Evolutionary conservation across 139 green algal genomes (phyloP), one percentile per base, ranked within the genome.

Genomic region (Volvox reticuliferus): DNA sequence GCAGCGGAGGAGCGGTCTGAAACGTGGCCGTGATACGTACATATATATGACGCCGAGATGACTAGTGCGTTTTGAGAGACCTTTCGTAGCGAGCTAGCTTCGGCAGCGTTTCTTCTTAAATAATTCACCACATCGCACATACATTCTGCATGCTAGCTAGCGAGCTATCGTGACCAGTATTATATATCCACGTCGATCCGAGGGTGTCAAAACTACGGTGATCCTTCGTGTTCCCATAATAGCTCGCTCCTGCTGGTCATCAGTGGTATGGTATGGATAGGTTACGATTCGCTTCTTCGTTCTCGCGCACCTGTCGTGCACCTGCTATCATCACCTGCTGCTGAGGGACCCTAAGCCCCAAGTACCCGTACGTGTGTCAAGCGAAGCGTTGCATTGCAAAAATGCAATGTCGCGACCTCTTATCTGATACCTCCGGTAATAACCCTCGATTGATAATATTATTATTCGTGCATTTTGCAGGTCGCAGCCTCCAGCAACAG

Each of bases 401-500:
- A n/a, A n/a, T n/a, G n/a, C n/a, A 73, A 24, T 24, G 21, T 30
- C 21, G 65, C 65, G 62, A 69, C 17, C 17, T 17, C 62, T 17
- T 19, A 17, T 19, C 19, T 69, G n/a, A n/a, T n/a, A n/a, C n/a
- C 62, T 17, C 62, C 62, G 62, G 17, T 69, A 69, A 19, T 19
- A 24, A 19, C 62, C 19, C 17, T 19, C 62, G 62, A 69, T 19
- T 17, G 17, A 69, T 69, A 19, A 17, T 19, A 24, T 19, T 19
- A 69, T 19, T 24, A 69, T 73, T 16, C 65, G 65, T 12, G 12
- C 12, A 2, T 2, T 2, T 73, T 55, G 75, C 82, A 89, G 85
- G 50, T 68, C 89, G 62, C 55, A 77, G 33, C 65, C 78, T 88
- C 67, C 67, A 79, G 24, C 62, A 78, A 17, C 14, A 37, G 35